Conservation (phyloP, 2,329 filamentous ascomycete species). For the Aspergillus glaucus region DNA sequence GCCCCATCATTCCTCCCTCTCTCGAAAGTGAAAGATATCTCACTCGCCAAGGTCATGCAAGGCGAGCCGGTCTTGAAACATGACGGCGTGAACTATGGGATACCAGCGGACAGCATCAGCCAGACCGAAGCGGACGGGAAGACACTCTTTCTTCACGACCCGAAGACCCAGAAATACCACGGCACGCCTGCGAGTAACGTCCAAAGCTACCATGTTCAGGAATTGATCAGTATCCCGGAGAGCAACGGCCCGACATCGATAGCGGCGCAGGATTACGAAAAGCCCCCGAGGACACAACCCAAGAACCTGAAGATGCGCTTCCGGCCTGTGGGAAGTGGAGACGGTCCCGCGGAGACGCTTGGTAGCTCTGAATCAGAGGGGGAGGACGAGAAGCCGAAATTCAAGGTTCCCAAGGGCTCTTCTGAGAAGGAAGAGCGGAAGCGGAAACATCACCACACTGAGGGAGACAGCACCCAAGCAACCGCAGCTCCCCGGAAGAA, state of each 20-base stretch:
- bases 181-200: slow-evolving; percentile 20
- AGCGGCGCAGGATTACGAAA: slow-evolving; percentile 24
- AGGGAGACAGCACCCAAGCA: slow-evolving; percentile 20
- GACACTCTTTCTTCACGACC: slow-evolving; percentile 31
- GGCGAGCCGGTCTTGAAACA: slow-evolving; percentile 38
- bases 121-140: slow-evolving; percentile 24
- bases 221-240: slow-evolving; percentile 29
- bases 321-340: slow-evolving; percentile 35
- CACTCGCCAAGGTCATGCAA: slow-evolving; percentile 34
- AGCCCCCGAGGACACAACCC: slow-evolving; percentile 35
- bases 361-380: slow-evolving; percentile 33
- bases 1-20: slow-evolving; percentile 40
- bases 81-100: slow-evolving; percentile 38
- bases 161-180: slow-evolving; percentile 29
- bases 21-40: slow-evolving; percentile 39
- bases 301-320: slow-evolving; percentile 42
- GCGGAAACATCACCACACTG: slow-evolving; percentile 31
- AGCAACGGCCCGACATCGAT: slow-evolving; percentile 18
- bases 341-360: slow-evolving; percentile 26
- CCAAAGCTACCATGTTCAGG: slow-evolving; percentile 31
- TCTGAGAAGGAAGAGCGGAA: slow-evolving; percentile 26
- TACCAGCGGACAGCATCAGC: slow-evolving; percentile 27
- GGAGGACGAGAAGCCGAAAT: slow-evolving; percentile 27
- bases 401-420: slow-evolving; percentile 23
- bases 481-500: slow-evolving; percentile 30